Evolutionary conservation across 2,329 filamentous ascomycete genomes (phyloP).

Genomic region (Ophiocordyceps camponoti-rufipedis): DNA sequence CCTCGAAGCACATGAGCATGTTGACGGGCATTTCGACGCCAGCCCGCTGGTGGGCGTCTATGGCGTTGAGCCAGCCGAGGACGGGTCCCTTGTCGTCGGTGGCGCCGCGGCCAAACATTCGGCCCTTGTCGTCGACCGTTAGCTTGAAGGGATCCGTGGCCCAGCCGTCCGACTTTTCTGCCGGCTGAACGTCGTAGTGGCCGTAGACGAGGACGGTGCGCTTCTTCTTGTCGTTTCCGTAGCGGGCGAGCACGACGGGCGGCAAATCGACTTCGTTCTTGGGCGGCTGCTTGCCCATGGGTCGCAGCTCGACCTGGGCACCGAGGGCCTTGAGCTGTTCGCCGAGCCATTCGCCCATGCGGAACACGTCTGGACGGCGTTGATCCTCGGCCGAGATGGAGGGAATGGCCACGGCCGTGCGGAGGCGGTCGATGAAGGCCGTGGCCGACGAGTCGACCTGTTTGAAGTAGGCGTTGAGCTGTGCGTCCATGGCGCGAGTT

Average conservation of each 20-base stretch:
- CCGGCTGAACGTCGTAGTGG: conserved; percentile 97
- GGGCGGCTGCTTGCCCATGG: conserved; percentile 79
- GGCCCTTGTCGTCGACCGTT: conserved; percentile 70
- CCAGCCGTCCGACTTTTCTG: conserved; percentile 87
- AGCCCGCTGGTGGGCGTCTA: conserved; percentile 92
- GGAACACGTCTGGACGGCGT: conserved; percentile 78
- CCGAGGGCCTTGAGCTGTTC: conserved; percentile 68
- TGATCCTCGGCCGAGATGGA: conserved; percentile 87
- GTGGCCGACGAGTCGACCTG: conserved; percentile 69
- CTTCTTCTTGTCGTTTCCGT: conserved; percentile 84
- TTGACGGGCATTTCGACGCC: conserved; percentile 93
- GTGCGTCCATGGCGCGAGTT: conserved; percentile 66
- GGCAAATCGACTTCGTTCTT: conserved; percentile 83
- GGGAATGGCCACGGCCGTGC: conserved; percentile 86
- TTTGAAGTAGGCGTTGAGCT: conserved; percentile 83
- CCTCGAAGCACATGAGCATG: conserved; percentile 97
- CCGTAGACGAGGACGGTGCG: conserved; percentile 92
- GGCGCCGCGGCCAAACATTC: conserved; percentile 90
- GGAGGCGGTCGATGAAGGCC: conserved; percentile 75
- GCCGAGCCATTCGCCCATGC: conserved; percentile 87
- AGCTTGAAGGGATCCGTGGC: conserved; percentile 85
- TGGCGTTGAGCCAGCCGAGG: conserved; percentile 92
- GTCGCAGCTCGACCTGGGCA: conserved; percentile 70
- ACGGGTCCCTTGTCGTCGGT: conserved; percentile 98
- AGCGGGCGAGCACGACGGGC: conserved; percentile 79